Base-by-base conservation (phyloP, 805 yeast species). In the Saccharomyces mikatae region DNA sequence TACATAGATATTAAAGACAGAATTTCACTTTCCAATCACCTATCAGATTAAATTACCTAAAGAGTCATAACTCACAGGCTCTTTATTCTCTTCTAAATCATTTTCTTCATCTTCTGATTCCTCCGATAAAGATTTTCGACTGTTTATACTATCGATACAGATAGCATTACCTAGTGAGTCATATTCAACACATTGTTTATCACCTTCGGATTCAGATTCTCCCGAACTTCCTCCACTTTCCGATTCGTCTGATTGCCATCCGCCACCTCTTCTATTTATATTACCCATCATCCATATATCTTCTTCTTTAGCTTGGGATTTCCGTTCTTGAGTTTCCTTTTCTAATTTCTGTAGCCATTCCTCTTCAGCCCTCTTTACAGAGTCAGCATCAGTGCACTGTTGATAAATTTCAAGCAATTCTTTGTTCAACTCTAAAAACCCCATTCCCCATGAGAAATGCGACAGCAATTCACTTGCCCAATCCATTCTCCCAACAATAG, bases 401-500 rank as follows among this genome's bases (percentile, higher is more conserved):
- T 84, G 85, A 63, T 94, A 94, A 6, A 85, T 68, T 50, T 82
- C 86, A 14, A 94, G 62, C 10, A 94, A 72, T 57, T 89, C 97
- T 58, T 80, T 79, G 67, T 94, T 94, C 53, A 94, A 81, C 52
- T 86, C 83, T 62, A 94, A 71, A 62, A 94, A 94, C 0, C 87
- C 84, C n/a, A 81, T 79, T 2, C 99, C 99, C 96, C 97, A 94
- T 1, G 95, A 84, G 65, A 94, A 94, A 65, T 91, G 82, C 49
- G 81, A 77, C 58, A 94, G 71, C 17, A 92, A 76, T 56, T 80
- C 78, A 22, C 77, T 80, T 0, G 99, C 98, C 96, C 95, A 89
- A 59, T 91, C 97, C 47, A 74, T 73, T 60, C 83, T 91, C 0
- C 97, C 98, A 2, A 90, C 92, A 54, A 94, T 91, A 1, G 96